Evolutionary conservation across 225 moss, liverwort and hornwort species (phyloP).

Genomic region (Polytrichum formosum): DNA sequence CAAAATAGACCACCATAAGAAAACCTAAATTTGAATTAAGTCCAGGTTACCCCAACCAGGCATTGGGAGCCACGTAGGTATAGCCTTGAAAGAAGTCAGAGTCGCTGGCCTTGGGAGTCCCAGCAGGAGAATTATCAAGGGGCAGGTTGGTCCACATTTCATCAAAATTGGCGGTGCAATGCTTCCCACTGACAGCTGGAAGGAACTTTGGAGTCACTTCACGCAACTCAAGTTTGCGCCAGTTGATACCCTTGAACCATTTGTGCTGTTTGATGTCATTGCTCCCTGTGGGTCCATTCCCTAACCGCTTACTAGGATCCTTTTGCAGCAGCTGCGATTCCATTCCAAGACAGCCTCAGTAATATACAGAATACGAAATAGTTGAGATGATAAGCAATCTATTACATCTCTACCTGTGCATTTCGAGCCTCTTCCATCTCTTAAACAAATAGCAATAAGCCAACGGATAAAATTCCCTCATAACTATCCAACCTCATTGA

Average conservation of each 20-base stretch:
- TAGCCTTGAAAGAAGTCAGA: constrained; percentile 84
- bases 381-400: neutral
- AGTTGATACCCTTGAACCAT: constrained; percentile 89
- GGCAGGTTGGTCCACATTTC: constrained; percentile 97
- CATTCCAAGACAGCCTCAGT: constrained; percentile 6
- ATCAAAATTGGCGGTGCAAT: constrained; percentile 94
- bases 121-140: constrained; percentile 81
- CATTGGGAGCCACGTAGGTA: constrained; percentile 79
- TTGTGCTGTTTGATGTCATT: constrained; percentile 87
- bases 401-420: neutral
- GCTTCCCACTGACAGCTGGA: constrained; percentile 81
- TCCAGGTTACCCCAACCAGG: constrained; percentile 42
- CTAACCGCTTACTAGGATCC: constrained; percentile 86
- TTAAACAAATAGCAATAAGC: too few relatives aligned
- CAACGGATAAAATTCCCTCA: too few relatives aligned
- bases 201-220: constrained; percentile 88
- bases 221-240: constrained; percentile 84
- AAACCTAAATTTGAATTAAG: neutral
- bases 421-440: too few relatives aligned
- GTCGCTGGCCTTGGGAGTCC: constrained; percentile 81
- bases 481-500: too few relatives aligned
- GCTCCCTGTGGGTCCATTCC: constrained; percentile 69
- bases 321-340: constrained; percentile 79
- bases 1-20: neutral
- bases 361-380: neutral